Evolutionary conservation across 495 filamentous ascomycete species (phyloP).

Genomic region (Penicillium longicatenatum): DNA sequence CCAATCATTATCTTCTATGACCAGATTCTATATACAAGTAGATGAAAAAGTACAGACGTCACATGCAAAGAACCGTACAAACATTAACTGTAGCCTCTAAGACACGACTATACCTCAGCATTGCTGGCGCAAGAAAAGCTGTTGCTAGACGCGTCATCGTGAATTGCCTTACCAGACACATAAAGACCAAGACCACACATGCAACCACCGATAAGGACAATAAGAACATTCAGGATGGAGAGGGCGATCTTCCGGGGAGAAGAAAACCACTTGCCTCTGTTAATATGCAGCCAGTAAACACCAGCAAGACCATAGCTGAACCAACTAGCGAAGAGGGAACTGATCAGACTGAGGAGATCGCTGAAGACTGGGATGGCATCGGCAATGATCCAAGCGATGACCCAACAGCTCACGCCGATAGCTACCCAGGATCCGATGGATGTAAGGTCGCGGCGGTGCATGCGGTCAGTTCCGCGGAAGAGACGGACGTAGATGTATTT

Average conservation of each 20-base stretch:
- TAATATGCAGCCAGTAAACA: constrained; percentile 49
- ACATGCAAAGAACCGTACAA: neutral
- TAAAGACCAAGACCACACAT: constrained; percentile 45
- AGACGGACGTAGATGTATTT: constrained; percentile 69
- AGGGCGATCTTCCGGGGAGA: constrained; percentile 39
- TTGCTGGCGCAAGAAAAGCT: constrained; percentile 42
- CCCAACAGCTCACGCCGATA: constrained; percentile 57
- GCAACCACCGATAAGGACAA: constrained; percentile 34
- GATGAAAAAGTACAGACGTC: constrained; percentile 7
- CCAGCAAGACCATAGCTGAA: constrained; percentile 47
- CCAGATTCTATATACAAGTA: constrained; percentile 10
- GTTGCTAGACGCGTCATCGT: constrained; percentile 29
- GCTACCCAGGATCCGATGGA: constrained; percentile 54
- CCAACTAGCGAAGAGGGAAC: constrained; percentile 38
- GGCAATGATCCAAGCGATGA: constrained; percentile 71
- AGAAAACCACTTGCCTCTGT: constrained; percentile 37
- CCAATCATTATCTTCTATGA: neutral
- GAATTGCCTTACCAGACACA: constrained; percentile 39
- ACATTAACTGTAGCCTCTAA: neutral
- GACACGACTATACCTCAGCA: constrained; percentile 11
- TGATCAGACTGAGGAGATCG: constrained; percentile 56
- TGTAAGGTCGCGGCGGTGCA: constrained; percentile 57
- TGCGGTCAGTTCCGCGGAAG: constrained; percentile 55
- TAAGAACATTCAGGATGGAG: constrained; percentile 34
- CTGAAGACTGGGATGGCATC: constrained; percentile 74